Base-by-base conservation (phyloP, 192 early-diverging fungal species). In the Oehlia diaphana region DNA sequence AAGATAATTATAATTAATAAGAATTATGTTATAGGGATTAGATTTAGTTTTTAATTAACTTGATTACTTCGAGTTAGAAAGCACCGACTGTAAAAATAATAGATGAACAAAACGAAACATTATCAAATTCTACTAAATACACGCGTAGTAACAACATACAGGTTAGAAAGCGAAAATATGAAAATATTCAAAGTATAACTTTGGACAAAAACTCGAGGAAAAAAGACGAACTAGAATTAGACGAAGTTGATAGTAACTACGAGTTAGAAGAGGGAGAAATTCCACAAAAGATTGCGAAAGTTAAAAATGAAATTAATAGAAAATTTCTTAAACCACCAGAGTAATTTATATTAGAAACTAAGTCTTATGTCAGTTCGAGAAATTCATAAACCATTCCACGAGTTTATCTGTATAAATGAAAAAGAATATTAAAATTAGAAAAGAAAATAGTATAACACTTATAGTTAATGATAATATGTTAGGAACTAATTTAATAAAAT, bases 291-390 rank as follows among this genome's bases (percentile, higher is more conserved):
- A 28, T 65, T 28, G 12, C 28, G 9, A 65, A 65, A 65, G 3
- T 65, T 65, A 19, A 65, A 12, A 65, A 28, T 31, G 64, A 65
- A 65, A 28, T 65, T 65, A 65, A 31, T 12, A 65, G n/a, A 65
- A 28, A 9, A 65, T 65, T 65, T 65, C 10, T 65, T 9, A 65
- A 65, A 65, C 64, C 64, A 65, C 13, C 64, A 28, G 64, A 65
- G 19, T 65, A 65, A 58, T 58, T 42, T 58, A 19, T 16, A n/a
- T 58, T 21, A 19, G 6, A 13, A 58, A 19, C 2, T 19, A 58
- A 58, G 16, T 58, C 50, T 14, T 58, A 13, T 3, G 4, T 12
- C 44, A 47, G 10, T 47, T 44, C 1, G 42, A 44, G 42, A 44
- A 9, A 44, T 44, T 3, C 31, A 2, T 31, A 31, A 31, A 31